phyloP scores from a whole-genome alignment of 805 yeast genomes.

The Kuraishia ogatae region DNA sequence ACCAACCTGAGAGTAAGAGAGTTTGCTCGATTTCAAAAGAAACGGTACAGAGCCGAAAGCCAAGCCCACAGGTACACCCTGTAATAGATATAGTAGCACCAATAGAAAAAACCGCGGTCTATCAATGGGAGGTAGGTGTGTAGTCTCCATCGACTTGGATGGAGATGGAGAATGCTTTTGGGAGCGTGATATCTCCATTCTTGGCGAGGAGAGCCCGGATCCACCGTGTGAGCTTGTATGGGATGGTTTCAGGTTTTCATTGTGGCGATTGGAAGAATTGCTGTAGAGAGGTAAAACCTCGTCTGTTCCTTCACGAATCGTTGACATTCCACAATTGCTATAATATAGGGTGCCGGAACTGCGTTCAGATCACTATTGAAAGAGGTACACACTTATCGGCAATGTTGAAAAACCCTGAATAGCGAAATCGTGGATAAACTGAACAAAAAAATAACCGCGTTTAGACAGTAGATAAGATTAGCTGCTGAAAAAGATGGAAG shows the following conservation, averaged over 20 bases:
- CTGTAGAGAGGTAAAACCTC: not conserved
- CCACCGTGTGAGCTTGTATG: not conserved
- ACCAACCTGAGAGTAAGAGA: constrained; percentile 86
- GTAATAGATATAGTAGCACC: constrained; percentile 70
- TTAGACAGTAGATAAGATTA: too few species aligned
- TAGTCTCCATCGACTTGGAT: not conserved
- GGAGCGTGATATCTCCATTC: not conserved
- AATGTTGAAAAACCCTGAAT: too few species aligned
- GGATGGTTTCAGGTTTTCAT: not conserved
- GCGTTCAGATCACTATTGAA: not conserved
- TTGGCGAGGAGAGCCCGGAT: not conserved
- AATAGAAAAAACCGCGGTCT: constrained; percentile 68
- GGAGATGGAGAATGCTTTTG: not conserved
- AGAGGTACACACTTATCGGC: too few species aligned
- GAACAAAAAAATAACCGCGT: too few species aligned
- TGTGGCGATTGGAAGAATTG: not conserved
- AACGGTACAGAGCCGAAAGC: constrained; percentile 95
- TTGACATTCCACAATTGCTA: not conserved
- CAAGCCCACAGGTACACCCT: constrained; percentile 95
- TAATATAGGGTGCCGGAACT: too few species aligned
- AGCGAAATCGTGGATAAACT: too few species aligned
- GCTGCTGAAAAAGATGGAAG: too few species aligned
- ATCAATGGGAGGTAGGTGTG: constrained; percentile 33
- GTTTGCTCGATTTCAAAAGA: constrained; percentile 63
- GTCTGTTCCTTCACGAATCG: not conserved